Evolutionary conservation across 2,329 filamentous ascomycete genomes (phyloP), one percentile per base, ranked within the genome.

Genomic region (Xylariaceae sp.): DNA sequence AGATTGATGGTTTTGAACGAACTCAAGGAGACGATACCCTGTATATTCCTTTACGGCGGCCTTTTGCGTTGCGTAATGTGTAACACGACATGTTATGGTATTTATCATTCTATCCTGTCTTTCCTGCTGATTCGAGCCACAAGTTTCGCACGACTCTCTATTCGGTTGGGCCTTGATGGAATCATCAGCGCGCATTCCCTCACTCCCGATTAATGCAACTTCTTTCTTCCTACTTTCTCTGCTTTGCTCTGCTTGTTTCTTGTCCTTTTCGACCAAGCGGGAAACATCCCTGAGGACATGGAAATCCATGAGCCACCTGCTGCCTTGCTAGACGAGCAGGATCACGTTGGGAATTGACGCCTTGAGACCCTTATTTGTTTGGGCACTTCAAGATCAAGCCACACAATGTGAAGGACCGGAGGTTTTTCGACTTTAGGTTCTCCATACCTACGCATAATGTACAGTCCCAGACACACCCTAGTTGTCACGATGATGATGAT

Each of bases 1-100:
- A 16, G 36, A 61, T 36, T 48, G 28, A 50, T 53, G 43, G 52
- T 31, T 39, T 53, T 56, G 54, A 51, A 61, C 41, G 52, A 53
- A 37, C 51, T 31, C 37, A 52, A 63, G 54, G 55, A 63, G 47
- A 63, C 54, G 61, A 61, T 61, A 63, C 58, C 58, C 58, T 61
- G 61, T 63, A 63, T 63, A 63, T 63, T 61, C 39, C 46, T 40
- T 53, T 58, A 46, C 36, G 54, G 33, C 48, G 58, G 43, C 48
- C 48, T n/a, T 54, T 49, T 49, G 53, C 47, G 54, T 58, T 43
- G 51, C 55, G 45, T 61, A 61, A 63, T 63, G 61, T 63, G 61
- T 61, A 63, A 58, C 52, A 63, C 67, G 33, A 64, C 66, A 24
- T 64, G 61, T 47, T 57, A 54, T 57, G 60, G 60, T 47, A 60